Evolutionary conservation across 2,329 filamentous ascomycete species (phyloP).

Genomic region (Curvularia sp.): DNA sequence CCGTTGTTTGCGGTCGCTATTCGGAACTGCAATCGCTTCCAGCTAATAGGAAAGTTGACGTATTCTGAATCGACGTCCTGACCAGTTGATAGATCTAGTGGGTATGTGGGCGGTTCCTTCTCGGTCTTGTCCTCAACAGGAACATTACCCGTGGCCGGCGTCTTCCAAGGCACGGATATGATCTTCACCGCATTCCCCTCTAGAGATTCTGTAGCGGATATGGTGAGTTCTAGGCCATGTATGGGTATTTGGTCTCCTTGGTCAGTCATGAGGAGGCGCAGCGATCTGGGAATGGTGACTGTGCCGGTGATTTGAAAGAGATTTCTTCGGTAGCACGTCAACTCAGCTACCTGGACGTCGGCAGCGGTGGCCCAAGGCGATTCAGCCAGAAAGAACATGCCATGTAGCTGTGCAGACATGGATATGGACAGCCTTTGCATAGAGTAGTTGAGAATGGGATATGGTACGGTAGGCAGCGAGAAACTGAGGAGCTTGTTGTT

Average conservation of each 20-base stretch:
- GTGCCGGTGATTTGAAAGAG: conserved; percentile 95
- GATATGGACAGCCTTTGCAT: conserved; percentile 67
- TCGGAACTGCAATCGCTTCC: conserved; percentile 91
- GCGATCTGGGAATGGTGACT: conserved; percentile 77
- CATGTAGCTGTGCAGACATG: conserved; percentile 79
- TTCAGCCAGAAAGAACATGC: conserved; percentile 89
- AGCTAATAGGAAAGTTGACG: conserved; percentile 89
- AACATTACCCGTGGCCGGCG: conserved; percentile 79
- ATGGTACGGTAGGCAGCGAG: conserved; percentile 58
- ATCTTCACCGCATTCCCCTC: conserved; percentile 91
- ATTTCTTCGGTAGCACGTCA: conserved; percentile 95
- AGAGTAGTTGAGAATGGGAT: conserved; percentile 69
- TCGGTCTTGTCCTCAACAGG: conserved; percentile 72
- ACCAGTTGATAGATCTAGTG: conserved; percentile 70
- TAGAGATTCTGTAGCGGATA: conserved; percentile 93
- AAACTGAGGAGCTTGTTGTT: conserved; percentile 65
- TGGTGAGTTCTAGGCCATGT: conserved; percentile 80
- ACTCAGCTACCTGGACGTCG: conserved; percentile 66
- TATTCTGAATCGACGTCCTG: conserved; percentile 80
- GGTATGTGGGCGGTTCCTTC: conserved; percentile 84
- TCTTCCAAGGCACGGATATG: conserved; percentile 98
- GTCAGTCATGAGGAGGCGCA: conserved; percentile 82
- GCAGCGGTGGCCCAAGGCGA: conserved; percentile 70
- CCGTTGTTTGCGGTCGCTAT: conserved; percentile 97
- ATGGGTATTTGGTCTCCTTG: conserved; percentile 85